These are phyloP conservation scores for Coemansia guatemalensis DNA, from an alignment of 192 early-diverging fungal genomes.

Conservation along the genomic window DNA sequence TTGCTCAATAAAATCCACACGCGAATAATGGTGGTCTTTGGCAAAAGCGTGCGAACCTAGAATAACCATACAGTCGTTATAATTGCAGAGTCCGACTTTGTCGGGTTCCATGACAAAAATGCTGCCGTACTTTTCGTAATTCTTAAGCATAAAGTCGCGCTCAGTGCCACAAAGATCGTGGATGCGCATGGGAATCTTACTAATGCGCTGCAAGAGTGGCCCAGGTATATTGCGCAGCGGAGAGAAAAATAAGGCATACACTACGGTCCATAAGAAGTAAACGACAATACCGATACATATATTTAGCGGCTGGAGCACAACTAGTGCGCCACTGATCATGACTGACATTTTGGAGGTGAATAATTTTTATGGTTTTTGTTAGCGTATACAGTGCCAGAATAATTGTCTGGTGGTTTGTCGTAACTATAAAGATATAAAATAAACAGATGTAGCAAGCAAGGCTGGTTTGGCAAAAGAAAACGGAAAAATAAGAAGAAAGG, in stretches of 20 bases:
- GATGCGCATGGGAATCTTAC: slow-evolving; percentile 24
- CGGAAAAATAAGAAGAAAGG: too few relatives aligned
- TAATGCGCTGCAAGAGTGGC: slow-evolving; percentile 38
- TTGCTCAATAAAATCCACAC: slow-evolving; percentile 34
- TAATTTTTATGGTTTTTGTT: too few relatives aligned
- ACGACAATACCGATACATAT: slow-evolving; percentile 19
- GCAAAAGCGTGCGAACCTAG: slow-evolving; percentile 37
- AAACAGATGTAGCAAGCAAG: too few relatives aligned
- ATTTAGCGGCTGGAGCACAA: slow-evolving; percentile 15
- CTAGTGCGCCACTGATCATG: too few relatives aligned
- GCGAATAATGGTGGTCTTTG: slow-evolving; percentile 34
- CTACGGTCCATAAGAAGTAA: slow-evolving; percentile 18
- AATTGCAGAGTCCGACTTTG: slow-evolving; percentile 31
- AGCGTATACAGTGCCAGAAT: too few relatives aligned
- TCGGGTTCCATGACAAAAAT: slow-evolving; percentile 37
- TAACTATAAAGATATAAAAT: too few relatives aligned
- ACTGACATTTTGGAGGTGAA: too few relatives aligned
- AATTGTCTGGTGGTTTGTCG: too few relatives aligned
- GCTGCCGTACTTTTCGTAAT: slow-evolving; percentile 36
- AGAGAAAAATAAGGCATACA: slow-evolving; percentile 37
- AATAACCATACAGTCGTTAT: slow-evolving; percentile 19
- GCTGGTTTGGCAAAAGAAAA: too few relatives aligned
- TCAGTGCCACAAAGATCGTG: slow-evolving; percentile 31
- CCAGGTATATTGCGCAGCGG: slow-evolving; percentile 44
- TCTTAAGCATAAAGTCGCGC: slow-evolving; percentile 28